Evolutionary conservation across 2,329 filamentous ascomycete genomes (phyloP).

Genomic region (Rhynchosporium secalis): DNA sequence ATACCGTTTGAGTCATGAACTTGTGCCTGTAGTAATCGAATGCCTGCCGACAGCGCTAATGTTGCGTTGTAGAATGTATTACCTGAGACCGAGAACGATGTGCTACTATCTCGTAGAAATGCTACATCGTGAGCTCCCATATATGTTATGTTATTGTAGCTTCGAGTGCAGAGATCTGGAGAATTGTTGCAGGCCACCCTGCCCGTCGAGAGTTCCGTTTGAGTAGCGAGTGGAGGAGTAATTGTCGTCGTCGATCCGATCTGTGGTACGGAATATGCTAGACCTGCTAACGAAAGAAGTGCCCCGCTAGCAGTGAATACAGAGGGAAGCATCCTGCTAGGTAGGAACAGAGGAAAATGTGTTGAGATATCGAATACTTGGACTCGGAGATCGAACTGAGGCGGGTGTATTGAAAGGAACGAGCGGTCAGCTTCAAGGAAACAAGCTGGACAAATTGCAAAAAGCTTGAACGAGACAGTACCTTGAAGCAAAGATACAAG

Average conservation of each 20-base stretch:
- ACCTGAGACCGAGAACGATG: constrained; percentile 45
- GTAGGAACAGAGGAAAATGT: neutral
- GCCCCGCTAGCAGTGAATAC: constrained; percentile 30
- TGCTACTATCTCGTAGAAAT: constrained; percentile 53
- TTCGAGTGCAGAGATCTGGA: constrained; percentile 66
- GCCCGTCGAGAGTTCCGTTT: constrained; percentile 31
- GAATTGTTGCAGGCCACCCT: constrained; percentile 72
- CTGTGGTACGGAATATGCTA: constrained; percentile 32
- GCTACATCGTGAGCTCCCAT: constrained; percentile 68
- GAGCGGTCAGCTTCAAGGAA: neutral
- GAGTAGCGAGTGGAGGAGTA: constrained; percentile 19
- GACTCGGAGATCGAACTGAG: neutral
- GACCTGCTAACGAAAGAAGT: constrained; percentile 29
- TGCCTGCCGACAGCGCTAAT: constrained; percentile 59
- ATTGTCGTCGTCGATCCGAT: constrained; percentile 22
- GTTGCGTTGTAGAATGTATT: constrained; percentile 62
- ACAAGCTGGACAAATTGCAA: neutral
- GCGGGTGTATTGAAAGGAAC: neutral
- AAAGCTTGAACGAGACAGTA: neutral
- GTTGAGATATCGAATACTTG: neutral
- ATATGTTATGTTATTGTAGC: constrained; percentile 76
- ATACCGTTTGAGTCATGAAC: constrained; percentile 54
- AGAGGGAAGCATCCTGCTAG: constrained; percentile 24
- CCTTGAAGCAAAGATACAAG: neutral
- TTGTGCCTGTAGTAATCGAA: constrained; percentile 65